Percentiles rank a stretch among this genome's conserved stretches.
Evolutionary conservation across 2,329 filamentous ascomycete species (phyloP).

Genomic region (Colletotrichum sp.): DNA sequence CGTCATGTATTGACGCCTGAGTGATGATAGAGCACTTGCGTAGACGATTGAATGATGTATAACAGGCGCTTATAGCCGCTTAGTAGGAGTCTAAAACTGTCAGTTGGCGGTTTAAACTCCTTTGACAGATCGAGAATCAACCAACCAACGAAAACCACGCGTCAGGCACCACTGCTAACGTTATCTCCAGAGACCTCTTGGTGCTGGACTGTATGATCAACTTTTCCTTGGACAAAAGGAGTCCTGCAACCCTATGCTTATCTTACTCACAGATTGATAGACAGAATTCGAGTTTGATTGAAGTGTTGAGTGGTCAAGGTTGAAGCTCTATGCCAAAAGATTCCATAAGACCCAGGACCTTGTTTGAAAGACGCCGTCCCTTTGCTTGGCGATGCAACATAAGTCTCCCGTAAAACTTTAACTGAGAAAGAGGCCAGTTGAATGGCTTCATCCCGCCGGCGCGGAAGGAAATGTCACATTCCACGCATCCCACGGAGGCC

Average conservation of each 20-base stretch:
- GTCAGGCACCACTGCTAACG: not conserved
- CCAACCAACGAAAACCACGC: not conserved
- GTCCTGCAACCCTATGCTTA: not conserved
- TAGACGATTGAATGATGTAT: not conserved
- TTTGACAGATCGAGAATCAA: not conserved
- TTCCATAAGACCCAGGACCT: not conserved
- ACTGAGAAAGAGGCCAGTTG: not conserved
- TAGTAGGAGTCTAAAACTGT: not conserved
- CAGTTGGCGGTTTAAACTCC: not conserved
- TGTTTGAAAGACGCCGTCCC: not conserved
- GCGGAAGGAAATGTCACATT: not conserved
- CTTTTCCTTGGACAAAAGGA: fast-evolving
- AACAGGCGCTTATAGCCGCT: no score
- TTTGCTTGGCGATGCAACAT: not conserved
- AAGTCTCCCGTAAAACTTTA: not conserved
- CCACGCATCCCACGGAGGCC: not conserved
- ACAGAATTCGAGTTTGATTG: not conserved
- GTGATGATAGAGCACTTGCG: fast-evolving
- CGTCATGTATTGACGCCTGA: not conserved
- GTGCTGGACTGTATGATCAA: not conserved
- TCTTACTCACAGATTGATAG: not conserved
- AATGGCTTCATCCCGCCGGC: not conserved
- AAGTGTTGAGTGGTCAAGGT: not conserved
- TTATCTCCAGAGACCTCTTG: not conserved
- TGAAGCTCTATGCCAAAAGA: not conserved